phyloP scores from a whole-genome alignment of 495 filamentous ascomycete species.

The Trichoderma orchidacearum region DNA sequence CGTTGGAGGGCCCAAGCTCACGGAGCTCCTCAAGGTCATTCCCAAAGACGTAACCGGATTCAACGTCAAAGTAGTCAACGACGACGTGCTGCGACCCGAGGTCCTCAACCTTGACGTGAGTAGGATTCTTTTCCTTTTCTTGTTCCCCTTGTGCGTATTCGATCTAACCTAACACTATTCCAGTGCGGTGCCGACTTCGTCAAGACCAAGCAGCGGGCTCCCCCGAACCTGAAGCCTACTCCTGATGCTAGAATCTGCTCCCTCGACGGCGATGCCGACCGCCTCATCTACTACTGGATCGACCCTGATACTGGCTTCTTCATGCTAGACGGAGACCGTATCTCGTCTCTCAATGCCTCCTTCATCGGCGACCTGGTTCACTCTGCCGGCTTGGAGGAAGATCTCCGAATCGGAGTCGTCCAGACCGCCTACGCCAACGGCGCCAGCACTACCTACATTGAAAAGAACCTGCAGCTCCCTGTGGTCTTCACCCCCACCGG shows the following conservation, averaged over 20 bases:
- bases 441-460: conserved; percentile 82
- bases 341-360: conserved; percentile 83
- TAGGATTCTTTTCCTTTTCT: background rate
- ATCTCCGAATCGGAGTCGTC: conserved; percentile 80
- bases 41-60: conserved; percentile 49
- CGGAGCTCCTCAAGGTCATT: conserved; percentile 74
- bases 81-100: conserved; percentile 79
- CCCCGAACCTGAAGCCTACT: conserved; percentile 64
- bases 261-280: conserved; percentile 88
- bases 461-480: conserved; percentile 73
- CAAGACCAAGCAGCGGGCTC: conserved; percentile 89
- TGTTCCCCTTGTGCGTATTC: too few relatives aligned
- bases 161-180: background rate
- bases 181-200: conserved; percentile 95
- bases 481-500: conserved; percentile 90
- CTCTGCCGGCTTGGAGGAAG: conserved; percentile 60
- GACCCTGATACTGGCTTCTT: conserved; percentile 72
- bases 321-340: conserved; percentile 90
- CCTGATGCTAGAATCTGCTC: conserved; percentile 76
- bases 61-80: conserved; percentile 79
- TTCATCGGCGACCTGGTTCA: conserved; percentile 86
- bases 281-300: conserved; percentile 87
- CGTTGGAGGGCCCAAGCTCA: conserved; percentile 85
- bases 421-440: conserved; percentile 98
- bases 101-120: conserved; percentile 75